Evolutionary conservation across 306 rosid species (phyloP).

Genomic region (Alnus glutinosa): DNA sequence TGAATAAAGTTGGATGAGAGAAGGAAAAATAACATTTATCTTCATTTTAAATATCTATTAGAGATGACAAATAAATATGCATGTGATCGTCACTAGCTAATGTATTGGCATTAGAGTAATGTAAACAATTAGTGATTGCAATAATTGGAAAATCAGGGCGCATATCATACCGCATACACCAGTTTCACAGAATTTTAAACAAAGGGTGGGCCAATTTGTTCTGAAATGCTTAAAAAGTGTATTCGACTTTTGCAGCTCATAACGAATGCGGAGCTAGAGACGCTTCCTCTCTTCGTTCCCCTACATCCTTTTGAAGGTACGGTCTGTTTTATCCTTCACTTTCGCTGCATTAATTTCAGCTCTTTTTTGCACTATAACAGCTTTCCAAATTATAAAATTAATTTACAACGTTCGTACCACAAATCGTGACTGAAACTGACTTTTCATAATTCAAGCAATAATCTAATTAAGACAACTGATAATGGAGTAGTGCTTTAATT

Average conservation of each 20-base stretch:
- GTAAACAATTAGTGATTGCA: no score
- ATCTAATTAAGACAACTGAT: neutral
- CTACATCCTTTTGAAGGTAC: conserved; percentile 59
- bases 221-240: neutral
- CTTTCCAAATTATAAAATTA: neutral
- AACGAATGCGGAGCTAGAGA: conserved; percentile 67
- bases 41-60: no score
- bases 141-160: no score
- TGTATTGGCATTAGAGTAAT: no score
- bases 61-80: no score
- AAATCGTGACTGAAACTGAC: neutral
- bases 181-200: no score
- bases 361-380: neutral
- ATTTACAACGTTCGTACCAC: neutral
- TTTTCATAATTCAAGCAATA: neutral
- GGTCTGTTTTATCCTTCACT: conserved; percentile 39
- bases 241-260: conserved; percentile 57
- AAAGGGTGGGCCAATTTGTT: neutral
- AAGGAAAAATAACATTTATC: no score
- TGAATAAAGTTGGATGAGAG: no score
- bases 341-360: neutral
- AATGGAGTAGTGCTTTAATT: no score
- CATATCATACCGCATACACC: no score
- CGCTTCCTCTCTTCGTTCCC: conserved; percentile 70
- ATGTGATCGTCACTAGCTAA: no score